These are phyloP conservation scores for Aspergillus nomiae DNA, from an alignment of 2,329 filamentous ascomycete genomes.

Conservation along the genomic window DNA sequence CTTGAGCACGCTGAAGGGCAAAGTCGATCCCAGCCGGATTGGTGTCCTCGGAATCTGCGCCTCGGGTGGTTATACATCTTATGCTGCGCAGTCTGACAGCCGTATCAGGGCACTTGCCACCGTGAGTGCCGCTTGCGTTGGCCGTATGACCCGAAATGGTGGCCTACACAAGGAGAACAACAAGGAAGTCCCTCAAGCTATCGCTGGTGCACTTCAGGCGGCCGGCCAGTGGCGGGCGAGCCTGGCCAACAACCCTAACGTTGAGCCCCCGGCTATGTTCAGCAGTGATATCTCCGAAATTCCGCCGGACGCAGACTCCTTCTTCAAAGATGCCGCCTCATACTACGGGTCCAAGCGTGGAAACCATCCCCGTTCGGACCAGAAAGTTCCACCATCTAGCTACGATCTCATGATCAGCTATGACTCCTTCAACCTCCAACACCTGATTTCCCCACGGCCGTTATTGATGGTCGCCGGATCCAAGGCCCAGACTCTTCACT, in stretches of 20 bases:
- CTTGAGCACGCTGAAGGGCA: constrained; percentile 15
- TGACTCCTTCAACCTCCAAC: constrained; percentile 26
- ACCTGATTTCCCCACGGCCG: constrained; percentile 28
- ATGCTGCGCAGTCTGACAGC: constrained; percentile 39
- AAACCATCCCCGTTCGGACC: constrained; percentile 19
- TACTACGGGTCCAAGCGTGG: constrained; percentile 27
- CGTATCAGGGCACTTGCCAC: constrained; percentile 45
- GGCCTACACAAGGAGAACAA: constrained; percentile 1
- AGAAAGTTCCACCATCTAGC: constrained; percentile 20
- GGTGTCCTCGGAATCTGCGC: constrained; percentile 44
- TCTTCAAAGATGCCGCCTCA: constrained; percentile 16
- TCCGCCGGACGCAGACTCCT: constrained; percentile 10
- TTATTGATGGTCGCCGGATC: constrained; percentile 29
- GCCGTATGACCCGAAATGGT: constrained; percentile 19
- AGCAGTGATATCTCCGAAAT: constrained; percentile 2
- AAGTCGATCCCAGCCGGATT: constrained; percentile 36
- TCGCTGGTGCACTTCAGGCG: constrained; percentile 5
- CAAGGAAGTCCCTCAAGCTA: constrained; percentile 3
- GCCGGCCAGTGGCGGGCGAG: constrained; percentile 15
- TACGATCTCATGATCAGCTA: constrained; percentile 27
- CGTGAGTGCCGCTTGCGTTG: constrained; percentile 34
- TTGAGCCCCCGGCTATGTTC: constrained; percentile 9
- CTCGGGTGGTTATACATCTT: constrained; percentile 37
- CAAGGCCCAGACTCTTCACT: constrained; percentile 25
- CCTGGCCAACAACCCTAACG: constrained; percentile 1